Base-by-base conservation (phyloP, 1,284 basidiomycete genomes). In the Naganishia cerealis region DNA sequence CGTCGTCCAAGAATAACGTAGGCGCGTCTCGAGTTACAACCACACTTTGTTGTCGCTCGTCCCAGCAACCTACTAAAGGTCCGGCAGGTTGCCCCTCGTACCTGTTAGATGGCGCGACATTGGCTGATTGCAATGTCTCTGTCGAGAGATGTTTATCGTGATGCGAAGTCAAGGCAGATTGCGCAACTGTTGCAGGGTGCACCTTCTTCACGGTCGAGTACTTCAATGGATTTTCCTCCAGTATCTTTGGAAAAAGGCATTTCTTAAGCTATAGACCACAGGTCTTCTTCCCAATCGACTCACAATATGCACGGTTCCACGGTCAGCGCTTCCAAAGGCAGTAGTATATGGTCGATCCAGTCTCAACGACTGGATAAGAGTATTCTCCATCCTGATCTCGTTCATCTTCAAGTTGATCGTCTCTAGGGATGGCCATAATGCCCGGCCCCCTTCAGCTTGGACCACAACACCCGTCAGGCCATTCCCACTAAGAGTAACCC, bases 321-420 rank as follows among this genome's bases (percentile, higher is more conserved):
- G 21, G 29, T 12, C 38, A 29, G 24, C 13, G 10, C 1, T 6
- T 36, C 42, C 63, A 9, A 24, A 50, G 9, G 40, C 10, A n/a
- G 46, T 46, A 15, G 63, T 56, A n/a, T 50, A 57, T 15, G 39
- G 16, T 33, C 63, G 43, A 8, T 36, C 55, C 12, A 66, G 29
- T 29, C 21, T 48, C 33, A 56, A 38, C 29, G 21, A 24, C 13
- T 38, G 29, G 2, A 38, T 24, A 9, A 65, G 12, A 39, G 39
- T 26, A 2, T 50, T 56, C 26, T 65, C 63, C 1, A 21, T 18
- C 10, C 18, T 18, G 10, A 69, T 26, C 1, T 69, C 62, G 29
- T 69, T 69, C 46, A 15, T n/a, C 21, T 50, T 52, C 16, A 69
- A 21, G 36, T 69, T 48, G 39, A 69, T 26, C 12, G 21, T 26